Base-by-base conservation (phyloP, 306 rosid species). In the Sechiopsis laciniata region DNA sequence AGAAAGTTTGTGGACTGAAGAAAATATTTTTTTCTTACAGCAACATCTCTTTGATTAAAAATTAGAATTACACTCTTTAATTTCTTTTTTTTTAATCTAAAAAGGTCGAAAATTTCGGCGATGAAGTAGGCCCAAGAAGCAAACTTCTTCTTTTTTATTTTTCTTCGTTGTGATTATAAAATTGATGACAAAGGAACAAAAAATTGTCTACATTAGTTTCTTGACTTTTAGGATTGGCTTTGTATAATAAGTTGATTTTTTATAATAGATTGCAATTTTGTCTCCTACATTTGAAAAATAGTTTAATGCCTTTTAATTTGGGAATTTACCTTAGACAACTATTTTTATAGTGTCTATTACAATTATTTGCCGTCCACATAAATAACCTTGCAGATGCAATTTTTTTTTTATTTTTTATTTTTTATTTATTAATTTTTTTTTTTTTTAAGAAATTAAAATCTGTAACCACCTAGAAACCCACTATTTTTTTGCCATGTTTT, bases 11-110 rank as follows among this genome's bases (percentile, higher is more conserved):
- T 61, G 67, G 77, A 74, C 46, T 0, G 77, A 74, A 3, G 77
- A 74, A 60, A 74, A 74, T 10, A 57, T 74, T 5, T 4, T 16
- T 26, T 74, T 74, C 24, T 61, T 74, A 29, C 77, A 26, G n/a
- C 45, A 57, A 45, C 71, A 74, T 4, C 58, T 74, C 1, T 60
- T 46, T 60, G 48, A 24, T 50, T 62, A 62, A 42, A 32, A 40
- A 13, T 16, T 37, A 62, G 40, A 62, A 59, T 22, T 22, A 11
- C 15, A 48, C 14, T 10, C 15, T 10, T 21, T 3, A 21, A 8
- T 53, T 52, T 54, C 10, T 54, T 17, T n/a, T 17, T 55, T 55
- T 55, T 17, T 6, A 55, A 0, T 20, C 42, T 59, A 11, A 65
- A 20, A 42, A 40, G 10, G 71, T 19, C 32, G 71, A 16, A 42